Conservation (phyloP, 768 basidiomycete species). For the Crassisporium funariophilum region DNA sequence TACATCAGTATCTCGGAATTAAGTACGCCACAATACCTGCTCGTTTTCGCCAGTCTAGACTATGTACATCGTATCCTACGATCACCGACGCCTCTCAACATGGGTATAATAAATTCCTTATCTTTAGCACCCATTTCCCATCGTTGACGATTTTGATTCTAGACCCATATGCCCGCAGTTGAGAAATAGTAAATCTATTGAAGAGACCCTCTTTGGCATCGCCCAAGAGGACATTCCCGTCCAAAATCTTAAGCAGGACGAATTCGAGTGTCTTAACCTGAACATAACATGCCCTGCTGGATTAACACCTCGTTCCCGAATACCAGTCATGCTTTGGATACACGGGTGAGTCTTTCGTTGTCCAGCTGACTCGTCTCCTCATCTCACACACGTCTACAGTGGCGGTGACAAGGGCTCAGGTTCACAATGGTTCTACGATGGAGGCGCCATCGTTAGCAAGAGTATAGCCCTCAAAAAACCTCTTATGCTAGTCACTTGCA, state of each 20-base stretch:
- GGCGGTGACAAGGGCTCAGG: slow-evolving; percentile 75
- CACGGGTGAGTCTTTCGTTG: slow-evolving; percentile 61
- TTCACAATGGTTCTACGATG: slow-evolving; percentile 78
- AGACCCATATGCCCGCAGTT: slow-evolving; percentile 81
- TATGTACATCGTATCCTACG: slow-evolving; percentile 58
- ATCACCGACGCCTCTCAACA: slow-evolving; percentile 63
- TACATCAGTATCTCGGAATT: slow-evolving; percentile 78
- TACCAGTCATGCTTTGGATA: slow-evolving; percentile 86
- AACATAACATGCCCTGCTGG: slow-evolving; percentile 78
- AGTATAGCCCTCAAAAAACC: slow-evolving; percentile 66
- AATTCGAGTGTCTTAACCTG: slow-evolving; percentile 79
- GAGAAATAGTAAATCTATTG: slow-evolving; percentile 43
- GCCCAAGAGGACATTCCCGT: slow-evolving; percentile 52
- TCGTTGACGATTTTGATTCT: slow-evolving; percentile 6
- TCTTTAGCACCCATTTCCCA: slow-evolving; percentile 2
- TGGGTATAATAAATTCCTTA: slow-evolving; percentile 46
- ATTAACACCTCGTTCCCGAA: slow-evolving; percentile 48
- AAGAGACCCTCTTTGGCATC: slow-evolving; percentile 66
- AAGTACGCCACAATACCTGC: slow-evolving; percentile 76
- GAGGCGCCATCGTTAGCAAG: slow-evolving; percentile 68
- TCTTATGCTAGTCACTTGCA: slow-evolving; percentile 71
- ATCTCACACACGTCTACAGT: slow-evolving; percentile 35
- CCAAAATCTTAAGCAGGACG: slow-evolving; percentile 62
- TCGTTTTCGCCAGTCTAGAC: slow-evolving; percentile 73
- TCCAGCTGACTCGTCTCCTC: slow-evolving; percentile 6